A percentile compares a stretch with the other conserved stretches of the same genome.
Evolutionary conservation across 1,139 yeast genomes (phyloP).

Genomic region (Protomyces macrosporus): DNA sequence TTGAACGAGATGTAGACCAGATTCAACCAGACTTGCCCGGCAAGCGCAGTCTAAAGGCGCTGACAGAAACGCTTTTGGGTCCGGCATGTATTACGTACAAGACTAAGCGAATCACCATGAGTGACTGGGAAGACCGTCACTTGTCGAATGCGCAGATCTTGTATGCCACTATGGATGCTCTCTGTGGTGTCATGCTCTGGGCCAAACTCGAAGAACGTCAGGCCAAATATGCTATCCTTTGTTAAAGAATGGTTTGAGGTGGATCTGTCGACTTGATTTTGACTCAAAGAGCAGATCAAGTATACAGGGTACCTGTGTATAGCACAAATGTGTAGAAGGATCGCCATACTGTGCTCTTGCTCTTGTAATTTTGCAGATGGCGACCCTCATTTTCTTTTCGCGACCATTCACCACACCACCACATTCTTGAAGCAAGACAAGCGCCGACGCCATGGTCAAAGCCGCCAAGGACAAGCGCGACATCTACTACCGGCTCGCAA

Average conservation of each 20-base stretch:
- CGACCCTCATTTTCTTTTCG: too few species aligned
- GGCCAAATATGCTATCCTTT: too few species aligned
- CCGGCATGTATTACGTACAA: background rate
- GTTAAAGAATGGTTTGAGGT: too few species aligned
- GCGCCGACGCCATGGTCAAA: constrained; percentile 9
- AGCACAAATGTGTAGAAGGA: too few species aligned
- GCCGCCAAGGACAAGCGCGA: constrained; percentile 26
- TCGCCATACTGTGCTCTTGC: too few species aligned
- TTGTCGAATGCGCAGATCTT: background rate
- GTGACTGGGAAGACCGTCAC: constrained; percentile 7
- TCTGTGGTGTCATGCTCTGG: background rate
- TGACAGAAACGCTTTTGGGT: constrained; percentile 9
- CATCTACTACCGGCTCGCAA: constrained; percentile 47
- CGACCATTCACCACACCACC: too few species aligned
- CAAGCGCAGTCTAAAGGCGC: constrained; percentile 12
- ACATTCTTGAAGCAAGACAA: too few species aligned
- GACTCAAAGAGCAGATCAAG: too few species aligned
- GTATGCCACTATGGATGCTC: constrained; percentile 23
- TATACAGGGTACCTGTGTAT: too few species aligned
- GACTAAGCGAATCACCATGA: constrained; percentile 18
- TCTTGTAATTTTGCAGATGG: too few species aligned
- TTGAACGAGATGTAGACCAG: background rate
- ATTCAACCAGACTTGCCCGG: background rate
- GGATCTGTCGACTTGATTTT: too few species aligned
- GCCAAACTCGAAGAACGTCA: background rate